A percentile compares a stretch with the other conserved stretches of the same genome.
Conservation (phyloP, 2,329 filamentous ascomycete species). For the Knoxdaviesia proteae region DNA sequence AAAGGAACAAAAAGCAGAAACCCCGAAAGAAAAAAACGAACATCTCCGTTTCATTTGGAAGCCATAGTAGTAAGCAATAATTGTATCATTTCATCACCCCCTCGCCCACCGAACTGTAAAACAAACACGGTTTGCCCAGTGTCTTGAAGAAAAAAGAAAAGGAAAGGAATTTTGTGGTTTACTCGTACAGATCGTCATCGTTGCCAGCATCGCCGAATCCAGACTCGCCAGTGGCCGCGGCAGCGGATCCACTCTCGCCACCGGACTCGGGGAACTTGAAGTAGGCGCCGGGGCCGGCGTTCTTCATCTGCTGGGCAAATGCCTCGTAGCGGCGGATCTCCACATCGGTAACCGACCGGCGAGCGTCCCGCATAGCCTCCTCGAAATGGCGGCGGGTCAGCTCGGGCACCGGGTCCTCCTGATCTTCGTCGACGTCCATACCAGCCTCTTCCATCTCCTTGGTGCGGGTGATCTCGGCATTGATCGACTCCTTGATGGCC, state of each 20-base stretch:
- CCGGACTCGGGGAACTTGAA: slow-evolving; percentile 86
- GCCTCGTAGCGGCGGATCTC: slow-evolving; percentile 97
- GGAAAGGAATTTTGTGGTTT: neutral
- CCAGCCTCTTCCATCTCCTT: slow-evolving; percentile 78
- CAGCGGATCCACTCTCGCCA: slow-evolving; percentile 23
- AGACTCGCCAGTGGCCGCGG: slow-evolving; percentile 35
- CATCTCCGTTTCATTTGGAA: neutral
- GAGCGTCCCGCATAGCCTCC: slow-evolving; percentile 91
- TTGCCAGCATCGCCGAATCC: slow-evolving; percentile 71
- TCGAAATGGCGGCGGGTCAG: slow-evolving; percentile 94
- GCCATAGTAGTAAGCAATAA: too few relatives aligned
- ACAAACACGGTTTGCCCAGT: neutral
- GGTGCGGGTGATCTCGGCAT: slow-evolving; percentile 66
- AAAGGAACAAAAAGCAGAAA: slow-evolving; percentile 1
- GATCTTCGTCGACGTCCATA: slow-evolving; percentile 50
- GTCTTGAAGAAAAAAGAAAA: too few relatives aligned
- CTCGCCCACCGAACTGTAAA: neutral
- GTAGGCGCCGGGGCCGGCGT: slow-evolving; percentile 80
- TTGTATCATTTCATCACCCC: neutral
- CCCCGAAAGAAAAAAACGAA: slow-evolving; percentile 1
- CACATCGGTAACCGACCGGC: slow-evolving; percentile 84
- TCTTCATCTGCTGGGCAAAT: slow-evolving; percentile 98
- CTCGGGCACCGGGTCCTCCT: slow-evolving; percentile 89
- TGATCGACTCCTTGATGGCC: slow-evolving; percentile 94
- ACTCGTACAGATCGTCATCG: slow-evolving; percentile 87